phyloP scores from a whole-genome alignment of 495 filamentous ascomycete species.

The Penicillium canescens region DNA sequence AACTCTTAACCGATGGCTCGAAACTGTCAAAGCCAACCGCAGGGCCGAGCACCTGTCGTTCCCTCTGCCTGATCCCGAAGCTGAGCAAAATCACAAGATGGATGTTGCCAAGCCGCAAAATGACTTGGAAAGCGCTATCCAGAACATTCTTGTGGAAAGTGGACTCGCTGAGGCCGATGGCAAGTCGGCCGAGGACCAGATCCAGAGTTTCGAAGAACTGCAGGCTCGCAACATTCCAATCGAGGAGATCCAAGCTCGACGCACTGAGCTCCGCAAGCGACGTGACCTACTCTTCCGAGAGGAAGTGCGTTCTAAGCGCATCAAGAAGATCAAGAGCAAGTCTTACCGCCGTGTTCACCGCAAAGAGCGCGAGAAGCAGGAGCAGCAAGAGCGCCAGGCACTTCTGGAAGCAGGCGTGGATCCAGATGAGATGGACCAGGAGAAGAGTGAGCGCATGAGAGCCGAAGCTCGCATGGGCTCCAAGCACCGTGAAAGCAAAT shows the following conservation, averaged over 20 bases:
- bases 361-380: constrained; percentile 74
- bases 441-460: constrained; percentile 73
- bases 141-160: constrained; percentile 84
- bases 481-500: constrained; percentile 88
- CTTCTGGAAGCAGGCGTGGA: constrained; percentile 68
- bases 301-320: constrained; percentile 80
- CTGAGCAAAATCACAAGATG: constrained; percentile 43
- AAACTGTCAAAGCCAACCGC: constrained; percentile 92
- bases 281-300: constrained; percentile 91
- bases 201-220: constrained; percentile 70
- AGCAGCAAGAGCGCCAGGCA: constrained; percentile 69
- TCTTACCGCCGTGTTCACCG: constrained; percentile 88
- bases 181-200: constrained; percentile 62
- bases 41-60: constrained; percentile 91
- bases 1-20: constrained; percentile 84
- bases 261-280: constrained; percentile 73
- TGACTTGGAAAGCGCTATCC: constrained; percentile 80
- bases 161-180: constrained; percentile 62
- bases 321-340: constrained; percentile 99
- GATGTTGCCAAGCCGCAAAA: constrained; percentile 62
- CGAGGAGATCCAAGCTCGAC: constrained; percentile 71
- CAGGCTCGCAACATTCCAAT: constrained; percentile 63
- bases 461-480: constrained; percentile 88
- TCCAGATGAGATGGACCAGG: constrained; percentile 73
- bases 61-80: constrained; percentile 74